Conservation (phyloP, 768 basidiomycete genomes). For the Tubosaeta sp. region DNA sequence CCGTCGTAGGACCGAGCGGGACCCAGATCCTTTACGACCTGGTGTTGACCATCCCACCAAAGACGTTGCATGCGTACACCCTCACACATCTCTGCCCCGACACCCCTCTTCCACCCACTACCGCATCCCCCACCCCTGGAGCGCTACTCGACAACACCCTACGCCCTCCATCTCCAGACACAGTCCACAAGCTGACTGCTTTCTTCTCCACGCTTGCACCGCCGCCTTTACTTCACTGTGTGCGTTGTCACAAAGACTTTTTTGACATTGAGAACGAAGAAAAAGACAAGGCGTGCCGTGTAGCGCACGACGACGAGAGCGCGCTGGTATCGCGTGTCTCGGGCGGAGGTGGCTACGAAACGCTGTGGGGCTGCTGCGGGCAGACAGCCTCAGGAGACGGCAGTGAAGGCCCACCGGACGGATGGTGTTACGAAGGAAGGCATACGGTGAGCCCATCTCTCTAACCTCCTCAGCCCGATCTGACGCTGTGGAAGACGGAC, state of each 20-base stretch:
- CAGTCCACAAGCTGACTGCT: conserved; percentile 43
- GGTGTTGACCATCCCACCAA: conserved; percentile 58
- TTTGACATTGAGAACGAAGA: conserved; percentile 65
- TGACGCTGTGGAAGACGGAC: conserved; percentile 48
- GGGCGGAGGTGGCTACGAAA: conserved; percentile 37
- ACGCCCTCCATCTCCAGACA: conserved; percentile 31
- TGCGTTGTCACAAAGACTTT: conserved; percentile 67
- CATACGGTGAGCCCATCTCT: conserved; percentile 48
- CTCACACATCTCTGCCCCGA: conserved; percentile 43
- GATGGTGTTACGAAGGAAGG: conserved; percentile 82
- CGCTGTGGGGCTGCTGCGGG: conserved; percentile 73
- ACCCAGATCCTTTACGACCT: conserved; percentile 44
- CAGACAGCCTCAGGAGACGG: conserved; percentile 70
- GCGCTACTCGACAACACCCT: conserved; percentile 9
- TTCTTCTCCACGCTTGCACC: conserved; percentile 64
- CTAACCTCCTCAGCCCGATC: neutral
- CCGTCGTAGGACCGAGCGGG: conserved; percentile 37
- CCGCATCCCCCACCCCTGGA: conserved; percentile 8
- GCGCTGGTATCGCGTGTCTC: conserved; percentile 64
- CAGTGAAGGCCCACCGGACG: conserved; percentile 78
- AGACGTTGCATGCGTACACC: conserved; percentile 60
- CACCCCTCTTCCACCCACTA: neutral
- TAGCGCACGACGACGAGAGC: conserved; percentile 79
- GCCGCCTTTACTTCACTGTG: conserved; percentile 68
- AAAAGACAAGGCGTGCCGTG: conserved; percentile 59